These are phyloP conservation scores for Kwoniella botswanensis DNA, from an alignment of 768 basidiomycete genomes.

Conservation along the genomic window DNA sequence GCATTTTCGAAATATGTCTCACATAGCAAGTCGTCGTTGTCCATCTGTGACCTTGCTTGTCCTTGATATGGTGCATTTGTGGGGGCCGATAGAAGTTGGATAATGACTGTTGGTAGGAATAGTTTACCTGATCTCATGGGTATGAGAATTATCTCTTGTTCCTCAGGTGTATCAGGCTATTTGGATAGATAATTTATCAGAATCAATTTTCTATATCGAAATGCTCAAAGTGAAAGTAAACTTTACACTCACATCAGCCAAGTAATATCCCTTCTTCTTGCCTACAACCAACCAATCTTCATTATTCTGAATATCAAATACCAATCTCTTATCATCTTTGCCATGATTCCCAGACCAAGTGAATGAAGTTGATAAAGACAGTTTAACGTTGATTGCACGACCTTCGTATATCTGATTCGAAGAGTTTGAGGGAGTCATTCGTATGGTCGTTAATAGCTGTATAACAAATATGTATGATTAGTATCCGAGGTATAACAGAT, in stretches of 20 bases:
- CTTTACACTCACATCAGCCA: constrained; percentile 67
- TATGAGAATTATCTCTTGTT: constrained; percentile 71
- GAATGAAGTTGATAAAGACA: constrained; percentile 74
- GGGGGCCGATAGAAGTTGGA: constrained; percentile 63
- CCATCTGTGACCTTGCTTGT: constrained; percentile 53
- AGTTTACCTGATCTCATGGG: constrained; percentile 84
- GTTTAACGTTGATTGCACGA: constrained; percentile 74
- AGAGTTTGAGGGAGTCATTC: constrained; percentile 46
- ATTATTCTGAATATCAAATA: constrained; percentile 76
- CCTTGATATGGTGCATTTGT: constrained; percentile 61
- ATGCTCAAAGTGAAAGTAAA: background rate
- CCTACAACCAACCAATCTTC: constrained; percentile 88
- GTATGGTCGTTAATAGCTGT: constrained; percentile 62
- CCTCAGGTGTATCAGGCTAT: constrained; percentile 64
- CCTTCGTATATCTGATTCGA: constrained; percentile 73
- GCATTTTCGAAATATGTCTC: constrained; percentile 87
- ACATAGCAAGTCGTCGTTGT: constrained; percentile 37
- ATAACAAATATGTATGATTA: constrained; percentile 38
- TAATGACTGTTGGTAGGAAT: constrained; percentile 71
- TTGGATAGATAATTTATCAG: background rate
- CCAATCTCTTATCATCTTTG: constrained; percentile 59
- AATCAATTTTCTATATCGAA: background rate
- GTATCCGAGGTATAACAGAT: background rate
- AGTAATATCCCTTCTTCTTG: constrained; percentile 80
- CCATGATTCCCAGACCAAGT: constrained; percentile 68